Evolutionary conservation across 2,329 filamentous ascomycete genomes (phyloP).

Genomic region (Arthroderma sp.): DNA sequence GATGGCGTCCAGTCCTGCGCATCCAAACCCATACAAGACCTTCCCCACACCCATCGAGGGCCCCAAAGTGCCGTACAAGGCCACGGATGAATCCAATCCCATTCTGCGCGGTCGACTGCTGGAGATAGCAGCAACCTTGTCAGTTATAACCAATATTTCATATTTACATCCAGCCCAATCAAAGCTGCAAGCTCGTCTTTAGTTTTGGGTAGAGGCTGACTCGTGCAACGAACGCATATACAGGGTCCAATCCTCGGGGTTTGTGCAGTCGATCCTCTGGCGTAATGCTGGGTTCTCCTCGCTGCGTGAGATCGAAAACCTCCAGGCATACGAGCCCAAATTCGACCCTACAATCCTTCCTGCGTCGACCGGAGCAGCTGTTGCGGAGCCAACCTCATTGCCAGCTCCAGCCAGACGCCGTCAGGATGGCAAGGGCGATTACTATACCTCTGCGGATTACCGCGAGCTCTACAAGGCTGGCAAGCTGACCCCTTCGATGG

Average conservation of each 20-base stretch:
- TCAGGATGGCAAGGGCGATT: slow-evolving; percentile 31
- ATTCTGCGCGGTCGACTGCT: slow-evolving; percentile 55
- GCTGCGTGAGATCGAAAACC: slow-evolving; percentile 43
- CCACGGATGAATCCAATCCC: slow-evolving; percentile 52
- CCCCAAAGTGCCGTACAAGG: slow-evolving; percentile 35
- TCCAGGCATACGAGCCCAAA: slow-evolving; percentile 44
- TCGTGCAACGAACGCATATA: background rate
- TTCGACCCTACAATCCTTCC: slow-evolving; percentile 49
- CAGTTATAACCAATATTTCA: slow-evolving; percentile 21
- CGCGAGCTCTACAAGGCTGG: slow-evolving; percentile 61
- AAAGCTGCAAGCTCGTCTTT: background rate
- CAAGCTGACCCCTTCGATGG: slow-evolving; percentile 56
- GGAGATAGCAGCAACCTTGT: slow-evolving; percentile 51
- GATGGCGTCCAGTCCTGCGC: background rate
- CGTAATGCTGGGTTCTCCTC: slow-evolving; percentile 54
- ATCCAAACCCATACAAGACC: background rate
- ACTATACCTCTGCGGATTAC: slow-evolving; percentile 64
- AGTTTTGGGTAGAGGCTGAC: slow-evolving; percentile 5
- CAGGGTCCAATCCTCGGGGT: slow-evolving; percentile 47
- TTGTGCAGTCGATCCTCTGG: slow-evolving; percentile 57
- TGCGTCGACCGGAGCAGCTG: slow-evolving; percentile 16
- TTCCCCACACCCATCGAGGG: slow-evolving; percentile 28
- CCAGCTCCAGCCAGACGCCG: slow-evolving; percentile 24
- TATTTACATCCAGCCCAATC: background rate
- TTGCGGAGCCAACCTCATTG: slow-evolving; percentile 15